Percentiles rank a stretch among this genome's conserved stretches.
These are phyloP conservation scores for Lepidium africanum DNA, from an alignment of 345 rosid genomes.

Conservation along the genomic window DNA sequence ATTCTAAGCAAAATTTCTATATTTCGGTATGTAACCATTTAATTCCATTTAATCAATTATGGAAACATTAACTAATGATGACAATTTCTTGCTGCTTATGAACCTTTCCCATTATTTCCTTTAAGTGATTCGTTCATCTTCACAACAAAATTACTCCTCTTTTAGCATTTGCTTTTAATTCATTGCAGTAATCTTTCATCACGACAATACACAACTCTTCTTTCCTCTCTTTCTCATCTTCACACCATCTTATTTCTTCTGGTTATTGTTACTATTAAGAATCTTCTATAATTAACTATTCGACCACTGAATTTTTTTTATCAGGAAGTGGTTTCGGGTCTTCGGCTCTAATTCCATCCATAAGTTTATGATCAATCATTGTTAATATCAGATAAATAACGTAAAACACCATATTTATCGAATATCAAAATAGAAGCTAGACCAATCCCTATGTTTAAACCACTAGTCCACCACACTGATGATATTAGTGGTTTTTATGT, in stretches of 20 bases:
- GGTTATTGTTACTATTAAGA: neutral
- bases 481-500: too few relatives aligned
- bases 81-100: constrained; percentile 28
- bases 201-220: constrained; percentile 20
- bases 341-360: too few relatives aligned
- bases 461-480: too few relatives aligned
- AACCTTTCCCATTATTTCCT: constrained; percentile 30
- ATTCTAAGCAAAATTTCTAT: constrained; percentile 22
- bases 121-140: constrained; percentile 18
- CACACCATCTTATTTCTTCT: neutral
- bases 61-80: constrained; percentile 23
- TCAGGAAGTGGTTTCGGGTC: too few relatives aligned
- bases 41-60: constrained; percentile 16
- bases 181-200: constrained; percentile 24
- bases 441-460: too few relatives aligned
- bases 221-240: constrained; percentile 8
- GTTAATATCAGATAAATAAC: too few relatives aligned
- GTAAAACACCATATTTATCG: too few relatives aligned
- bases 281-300: neutral
- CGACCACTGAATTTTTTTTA: too few relatives aligned
- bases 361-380: too few relatives aligned
- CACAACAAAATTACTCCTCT: constrained; percentile 21
- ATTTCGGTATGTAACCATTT: constrained; percentile 12
- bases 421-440: too few relatives aligned
- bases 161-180: constrained; percentile 32